Evolutionary conservation across 352 stramenopile species (phyloP).

Genomic region (Pythium coloratum): DNA sequence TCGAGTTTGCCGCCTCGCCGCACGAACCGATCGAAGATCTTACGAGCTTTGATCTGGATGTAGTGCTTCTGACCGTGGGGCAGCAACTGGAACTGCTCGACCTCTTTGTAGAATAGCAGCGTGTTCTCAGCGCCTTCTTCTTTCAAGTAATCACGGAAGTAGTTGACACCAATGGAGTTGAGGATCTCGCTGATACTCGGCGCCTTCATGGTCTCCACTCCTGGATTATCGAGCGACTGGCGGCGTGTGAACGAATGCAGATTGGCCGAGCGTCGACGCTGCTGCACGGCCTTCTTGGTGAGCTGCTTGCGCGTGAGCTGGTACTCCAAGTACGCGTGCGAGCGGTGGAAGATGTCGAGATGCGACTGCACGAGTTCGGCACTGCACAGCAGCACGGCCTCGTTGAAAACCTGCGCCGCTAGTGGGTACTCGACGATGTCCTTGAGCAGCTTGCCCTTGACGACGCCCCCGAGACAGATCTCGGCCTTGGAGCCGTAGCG

Average conservation of each 20-base stretch:
- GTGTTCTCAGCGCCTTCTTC: conserved; percentile 52
- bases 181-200: conserved; percentile 38
- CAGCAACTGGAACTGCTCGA: conserved; percentile 68
- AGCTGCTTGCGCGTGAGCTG: conserved; percentile 22
- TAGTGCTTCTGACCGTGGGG: conserved; percentile 70
- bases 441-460: conserved; percentile 50
- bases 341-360: conserved; percentile 57
- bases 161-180: conserved; percentile 47
- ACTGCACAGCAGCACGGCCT: conserved; percentile 56
- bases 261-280: background rate
- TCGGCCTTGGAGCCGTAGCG: conserved; percentile 70
- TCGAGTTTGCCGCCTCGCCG: conserved; percentile 60
- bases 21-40: conserved; percentile 76
- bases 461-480: conserved; percentile 43
- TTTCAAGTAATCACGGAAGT: conserved; percentile 59
- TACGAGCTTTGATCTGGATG: conserved; percentile 66
- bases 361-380: conserved; percentile 64
- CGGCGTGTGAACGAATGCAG: background rate
- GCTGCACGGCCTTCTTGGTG: conserved; percentile 1
- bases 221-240: background rate
- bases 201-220: background rate
- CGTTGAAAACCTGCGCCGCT: conserved; percentile 51
- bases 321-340: conserved; percentile 44
- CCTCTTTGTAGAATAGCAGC: conserved; percentile 74
- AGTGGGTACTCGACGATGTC: conserved; percentile 50